These are phyloP conservation scores for Stemphylium beticola DNA, from an alignment of 2,329 filamentous ascomycete species.

Conservation along the genomic window DNA sequence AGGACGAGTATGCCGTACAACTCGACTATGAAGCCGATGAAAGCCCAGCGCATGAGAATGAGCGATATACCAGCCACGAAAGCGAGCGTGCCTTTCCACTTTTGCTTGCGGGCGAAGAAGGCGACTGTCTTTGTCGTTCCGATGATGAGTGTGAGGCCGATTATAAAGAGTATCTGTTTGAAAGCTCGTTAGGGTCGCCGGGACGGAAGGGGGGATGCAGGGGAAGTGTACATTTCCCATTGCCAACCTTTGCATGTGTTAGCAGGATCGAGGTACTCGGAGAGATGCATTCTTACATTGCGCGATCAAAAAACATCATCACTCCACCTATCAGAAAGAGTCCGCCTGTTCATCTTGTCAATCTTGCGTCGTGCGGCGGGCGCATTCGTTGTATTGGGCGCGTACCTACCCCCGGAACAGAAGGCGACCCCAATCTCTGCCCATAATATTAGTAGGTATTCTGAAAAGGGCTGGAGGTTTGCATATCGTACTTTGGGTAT, in stretches of 20 bases:
- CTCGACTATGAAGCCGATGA: conserved; percentile 89
- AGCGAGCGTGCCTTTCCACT: conserved; percentile 86
- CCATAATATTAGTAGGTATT: conserved; percentile 10
- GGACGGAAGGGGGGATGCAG: not conserved
- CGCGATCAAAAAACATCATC: conserved; percentile 95
- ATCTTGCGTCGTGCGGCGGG: conserved; percentile 17
- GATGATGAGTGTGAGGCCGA: conserved; percentile 95
- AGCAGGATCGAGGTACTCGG: conserved; percentile 4
- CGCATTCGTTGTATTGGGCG: conserved; percentile 19
- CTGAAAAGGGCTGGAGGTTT: not conserved
- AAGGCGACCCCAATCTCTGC: conserved; percentile 96
- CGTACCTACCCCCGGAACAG: conserved; percentile 88
- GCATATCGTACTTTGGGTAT: conserved; percentile 81
- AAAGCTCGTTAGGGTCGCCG: conserved; percentile 6
- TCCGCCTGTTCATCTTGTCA: conserved; percentile 65
- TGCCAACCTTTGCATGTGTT: conserved; percentile 69
- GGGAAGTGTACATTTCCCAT: conserved; percentile 82
- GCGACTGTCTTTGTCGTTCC: conserved; percentile 86
- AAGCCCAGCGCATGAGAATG: conserved; percentile 88
- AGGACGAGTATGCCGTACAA: conserved; percentile 90
- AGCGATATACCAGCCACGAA: conserved; percentile 84
- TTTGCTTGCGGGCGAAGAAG: conserved; percentile 95
- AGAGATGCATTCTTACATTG: conserved; percentile 68
- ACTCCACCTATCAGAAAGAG: conserved; percentile 95
- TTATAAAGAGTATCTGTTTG: conserved; percentile 88